Conservation (phyloP, 2,329 filamentous ascomycete species). For the Claviceps sp. region DNA sequence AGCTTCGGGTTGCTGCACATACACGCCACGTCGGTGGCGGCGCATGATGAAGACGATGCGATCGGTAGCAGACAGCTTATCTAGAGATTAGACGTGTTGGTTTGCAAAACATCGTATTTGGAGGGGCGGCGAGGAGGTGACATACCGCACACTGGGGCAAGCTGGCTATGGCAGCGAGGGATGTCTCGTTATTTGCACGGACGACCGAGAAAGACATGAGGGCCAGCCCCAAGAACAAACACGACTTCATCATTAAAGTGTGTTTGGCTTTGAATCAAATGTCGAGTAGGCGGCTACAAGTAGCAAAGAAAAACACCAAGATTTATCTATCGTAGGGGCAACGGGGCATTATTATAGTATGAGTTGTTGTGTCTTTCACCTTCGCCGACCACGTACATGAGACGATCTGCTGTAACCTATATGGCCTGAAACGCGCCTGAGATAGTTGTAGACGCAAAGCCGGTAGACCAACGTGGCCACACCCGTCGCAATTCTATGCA, state of each 20-base stretch:
- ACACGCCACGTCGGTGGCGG: conserved; percentile 15
- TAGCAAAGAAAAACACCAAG: not conserved
- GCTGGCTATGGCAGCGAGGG: not conserved
- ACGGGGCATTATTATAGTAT: not conserved
- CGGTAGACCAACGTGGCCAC: not conserved
- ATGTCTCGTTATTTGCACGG: not conserved
- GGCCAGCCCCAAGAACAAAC: not conserved
- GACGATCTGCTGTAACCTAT: not conserved
- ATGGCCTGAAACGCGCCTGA: not conserved
- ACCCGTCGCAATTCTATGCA: not conserved
- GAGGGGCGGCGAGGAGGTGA: not conserved
- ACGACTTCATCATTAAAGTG: not conserved
- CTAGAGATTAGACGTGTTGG: not conserved
- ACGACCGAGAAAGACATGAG: not conserved
- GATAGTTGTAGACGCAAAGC: not conserved
- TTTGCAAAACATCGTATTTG: not conserved
- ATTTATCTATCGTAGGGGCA: not conserved
- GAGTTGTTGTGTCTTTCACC: not conserved
- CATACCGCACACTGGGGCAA: conserved; percentile 5
- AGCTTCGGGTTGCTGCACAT: conserved; percentile 18
- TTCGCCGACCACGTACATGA: not conserved
- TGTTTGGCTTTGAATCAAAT: not conserved
- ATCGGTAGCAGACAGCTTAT: conserved; percentile 12
- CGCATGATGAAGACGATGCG: conserved; percentile 15
- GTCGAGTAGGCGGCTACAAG: not conserved